A percentile compares a stretch with the other conserved stretches of the same genome.
These are phyloP conservation scores for Exidia glandulosa DNA, from an alignment of 768 basidiomycete species.

Conservation along the genomic window DNA sequence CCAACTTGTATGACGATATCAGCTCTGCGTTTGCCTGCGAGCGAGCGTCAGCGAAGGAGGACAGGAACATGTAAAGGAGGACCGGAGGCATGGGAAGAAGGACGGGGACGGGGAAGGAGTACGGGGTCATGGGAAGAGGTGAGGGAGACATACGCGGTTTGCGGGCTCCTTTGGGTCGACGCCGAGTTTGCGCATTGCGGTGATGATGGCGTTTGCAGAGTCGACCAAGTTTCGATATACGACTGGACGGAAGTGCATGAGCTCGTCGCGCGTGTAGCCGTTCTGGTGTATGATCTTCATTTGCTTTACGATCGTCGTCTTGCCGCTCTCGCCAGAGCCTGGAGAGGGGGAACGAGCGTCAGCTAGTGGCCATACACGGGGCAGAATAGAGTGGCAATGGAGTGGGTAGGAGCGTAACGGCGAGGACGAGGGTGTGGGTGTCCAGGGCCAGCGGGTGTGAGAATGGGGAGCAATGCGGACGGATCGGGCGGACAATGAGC, in stretches of 20 bases:
- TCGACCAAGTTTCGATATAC: constrained; percentile 85
- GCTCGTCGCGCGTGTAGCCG: constrained; percentile 72
- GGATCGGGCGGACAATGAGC: too few relatives aligned
- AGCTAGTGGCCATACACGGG: background rate
- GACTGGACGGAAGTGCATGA: constrained; percentile 61
- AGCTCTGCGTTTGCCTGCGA: constrained; percentile 39
- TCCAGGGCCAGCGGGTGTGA: too few relatives aligned
- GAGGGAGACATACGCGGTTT: constrained; percentile 40
- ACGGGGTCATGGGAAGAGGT: background rate
- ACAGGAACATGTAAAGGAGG: too few relatives aligned
- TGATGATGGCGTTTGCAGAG: constrained; percentile 73
- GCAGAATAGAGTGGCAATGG: too few relatives aligned
- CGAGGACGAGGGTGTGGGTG: too few relatives aligned
- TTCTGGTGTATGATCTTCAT: constrained; percentile 98
- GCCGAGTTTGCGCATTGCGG: constrained; percentile 78
- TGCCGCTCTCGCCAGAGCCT: constrained; percentile 95
- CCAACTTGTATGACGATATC: constrained; percentile 43
- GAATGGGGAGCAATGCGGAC: too few relatives aligned
- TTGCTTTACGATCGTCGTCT: constrained; percentile 94
- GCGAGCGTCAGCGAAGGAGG: background rate
- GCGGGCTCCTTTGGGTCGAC: constrained; percentile 58
- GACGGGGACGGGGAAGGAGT: background rate
- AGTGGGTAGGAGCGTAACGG: too few relatives aligned
- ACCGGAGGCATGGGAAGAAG: background rate
- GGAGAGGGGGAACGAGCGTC: background rate